These are phyloP conservation scores for Phytophthora lateralis DNA, from an alignment of 352 stramenopile genomes.

Conservation along the genomic window DNA sequence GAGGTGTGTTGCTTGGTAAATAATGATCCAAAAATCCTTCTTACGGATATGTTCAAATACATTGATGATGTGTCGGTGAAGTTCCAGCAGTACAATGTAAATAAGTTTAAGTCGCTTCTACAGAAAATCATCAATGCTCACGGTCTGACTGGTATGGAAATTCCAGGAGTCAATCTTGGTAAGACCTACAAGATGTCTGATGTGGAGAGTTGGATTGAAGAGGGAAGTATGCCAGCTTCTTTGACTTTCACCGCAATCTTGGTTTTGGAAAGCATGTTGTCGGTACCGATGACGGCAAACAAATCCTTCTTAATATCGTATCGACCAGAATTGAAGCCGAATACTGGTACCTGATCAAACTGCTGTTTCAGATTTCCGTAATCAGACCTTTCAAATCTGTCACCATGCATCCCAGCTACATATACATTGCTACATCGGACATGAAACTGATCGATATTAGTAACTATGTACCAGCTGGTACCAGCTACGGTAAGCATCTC, in stretches of 20 bases:
- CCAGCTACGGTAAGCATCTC: conserved; percentile 34
- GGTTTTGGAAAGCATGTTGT: too few species aligned
- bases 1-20: conserved; percentile 13
- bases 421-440: conserved; percentile 24
- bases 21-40: conserved; percentile 4
- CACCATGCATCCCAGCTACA: conserved; percentile 24
- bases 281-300: too few species aligned
- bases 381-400: conserved; percentile 19
- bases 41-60: conserved; percentile 12
- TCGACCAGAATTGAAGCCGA: too few species aligned
- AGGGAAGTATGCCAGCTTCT: conserved; percentile 5
- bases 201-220: neutral
- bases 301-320: too few species aligned
- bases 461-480: conserved; percentile 42
- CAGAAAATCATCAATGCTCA: conserved; percentile 5
- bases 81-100: conserved; percentile 5
- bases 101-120: neutral
- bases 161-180: conserved; percentile 1
- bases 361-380: conserved; percentile 34
- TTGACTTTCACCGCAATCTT: neutral
- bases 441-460: conserved; percentile 42
- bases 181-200: neutral
- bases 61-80: conserved; percentile 5
- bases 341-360: too few species aligned
- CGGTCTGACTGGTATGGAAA: conserved; percentile 1